A percentile compares a stretch with the other conserved stretches of the same genome.
phyloP scores from a whole-genome alignment of 2,329 filamentous ascomycete genomes.

The Xenoacremonium recifei region DNA sequence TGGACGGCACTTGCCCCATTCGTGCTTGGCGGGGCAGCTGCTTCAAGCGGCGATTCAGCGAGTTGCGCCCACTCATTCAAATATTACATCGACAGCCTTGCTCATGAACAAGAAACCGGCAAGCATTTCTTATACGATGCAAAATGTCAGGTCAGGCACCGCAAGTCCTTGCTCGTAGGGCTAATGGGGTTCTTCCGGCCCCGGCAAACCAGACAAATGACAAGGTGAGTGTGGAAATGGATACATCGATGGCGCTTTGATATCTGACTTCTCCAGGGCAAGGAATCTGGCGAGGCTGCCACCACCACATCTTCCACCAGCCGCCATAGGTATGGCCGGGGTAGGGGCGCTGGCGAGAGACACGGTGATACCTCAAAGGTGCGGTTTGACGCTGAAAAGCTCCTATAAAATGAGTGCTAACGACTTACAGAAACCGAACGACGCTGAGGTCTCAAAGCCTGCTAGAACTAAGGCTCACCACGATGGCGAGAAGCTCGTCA shows the following conservation, averaged over 20 bases:
- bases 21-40: constrained; percentile 24
- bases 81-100: not conserved
- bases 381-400: too few species aligned
- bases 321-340: constrained; percentile 21
- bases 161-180: constrained; percentile 35
- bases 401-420: too few species aligned
- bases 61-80: constrained; percentile 12
- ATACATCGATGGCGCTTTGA: constrained; percentile 11
- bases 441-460: constrained; percentile 29
- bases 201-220: constrained; percentile 25
- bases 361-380: constrained; percentile 29
- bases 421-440: too few species aligned
- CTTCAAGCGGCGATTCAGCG: constrained; percentile 26
- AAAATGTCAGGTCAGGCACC: constrained; percentile 36
- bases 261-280: constrained; percentile 24
- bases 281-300: constrained; percentile 21
- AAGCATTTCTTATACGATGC: constrained; percentile 26
- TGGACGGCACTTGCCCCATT: constrained; percentile 20
- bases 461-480: constrained; percentile 31
- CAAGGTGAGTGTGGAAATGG: constrained; percentile 24
- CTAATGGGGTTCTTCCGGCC: constrained; percentile 29
- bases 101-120: not conserved
- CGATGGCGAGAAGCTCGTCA: constrained; percentile 74
- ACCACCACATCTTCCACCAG: too few species aligned
- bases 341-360: constrained; percentile 27